Percentiles rank a stretch among this genome's conserved stretches.
phyloP scores from a whole-genome alignment of 2,329 filamentous ascomycete species.

The Penicillium frequentans region DNA sequence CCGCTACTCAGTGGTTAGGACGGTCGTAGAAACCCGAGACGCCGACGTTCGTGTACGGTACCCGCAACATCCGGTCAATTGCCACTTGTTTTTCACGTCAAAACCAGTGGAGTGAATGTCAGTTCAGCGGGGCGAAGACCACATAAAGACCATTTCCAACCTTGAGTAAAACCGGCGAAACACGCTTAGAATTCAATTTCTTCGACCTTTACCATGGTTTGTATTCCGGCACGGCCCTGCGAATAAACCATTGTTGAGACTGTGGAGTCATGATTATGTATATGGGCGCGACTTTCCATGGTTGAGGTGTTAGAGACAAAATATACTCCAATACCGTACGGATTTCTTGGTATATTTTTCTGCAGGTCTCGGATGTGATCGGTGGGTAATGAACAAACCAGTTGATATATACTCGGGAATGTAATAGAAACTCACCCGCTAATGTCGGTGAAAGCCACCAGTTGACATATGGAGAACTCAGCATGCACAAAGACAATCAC shows the following conservation, averaged over 20 bases:
- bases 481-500: not conserved
- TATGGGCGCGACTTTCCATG: slow-evolving; percentile 14
- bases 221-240: slow-evolving; percentile 23
- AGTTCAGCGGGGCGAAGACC: slow-evolving; percentile 17
- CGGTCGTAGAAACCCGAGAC: not conserved
- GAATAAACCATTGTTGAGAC: slow-evolving; percentile 20
- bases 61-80: slow-evolving; percentile 19
- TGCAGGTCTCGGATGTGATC: not conserved
- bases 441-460: not conserved
- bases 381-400: not conserved
- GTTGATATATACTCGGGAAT: not conserved
- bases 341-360: not conserved
- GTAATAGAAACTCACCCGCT: not conserved
- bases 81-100: slow-evolving; percentile 16
- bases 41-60: slow-evolving; percentile 14
- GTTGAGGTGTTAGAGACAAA: slow-evolving; percentile 12
- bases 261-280: slow-evolving; percentile 19
- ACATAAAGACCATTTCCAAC: not conserved
- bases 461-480: not conserved
- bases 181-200: slow-evolving; percentile 2
- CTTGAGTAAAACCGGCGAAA: not conserved
- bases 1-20: not conserved
- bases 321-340: not conserved
- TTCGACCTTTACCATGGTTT: slow-evolving; percentile 19
- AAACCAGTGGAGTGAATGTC: slow-evolving; percentile 19